Conservation (phyloP, 148 eudicot species). For the Camellia granthamiana region DNA sequence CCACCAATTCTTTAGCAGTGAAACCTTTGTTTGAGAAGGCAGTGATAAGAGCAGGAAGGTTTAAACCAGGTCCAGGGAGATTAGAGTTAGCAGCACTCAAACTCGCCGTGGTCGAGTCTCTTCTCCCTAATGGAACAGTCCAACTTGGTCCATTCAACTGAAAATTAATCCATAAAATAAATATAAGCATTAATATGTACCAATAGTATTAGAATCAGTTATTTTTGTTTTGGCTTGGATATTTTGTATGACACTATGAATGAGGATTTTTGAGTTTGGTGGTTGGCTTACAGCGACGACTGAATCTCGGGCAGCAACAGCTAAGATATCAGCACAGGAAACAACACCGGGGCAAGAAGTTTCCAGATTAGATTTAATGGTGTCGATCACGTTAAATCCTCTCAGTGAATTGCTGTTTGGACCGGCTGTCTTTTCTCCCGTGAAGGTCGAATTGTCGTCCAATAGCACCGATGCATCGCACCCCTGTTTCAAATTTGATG, state of each 20-base stretch:
- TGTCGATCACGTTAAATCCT: conserved; percentile 59
- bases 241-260: not conserved
- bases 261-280: too few species aligned
- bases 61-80: conserved; percentile 35
- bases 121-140: conserved; percentile 44
- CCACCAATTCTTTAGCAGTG: conserved; percentile 19
- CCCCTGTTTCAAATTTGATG: conserved; percentile 32
- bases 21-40: conserved; percentile 31
- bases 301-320: conserved; percentile 55
- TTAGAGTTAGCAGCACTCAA: conserved; percentile 34
- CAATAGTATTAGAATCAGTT: too few species aligned
- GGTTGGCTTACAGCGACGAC: conserved; percentile 40
- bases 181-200: not conserved
- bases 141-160: conserved; percentile 48
- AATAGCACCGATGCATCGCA: conserved; percentile 63
- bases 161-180: not conserved
- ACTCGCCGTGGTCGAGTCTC: conserved; percentile 55
- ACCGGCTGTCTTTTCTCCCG: conserved; percentile 50
- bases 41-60: conserved; percentile 30
- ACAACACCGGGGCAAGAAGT: conserved; percentile 42
- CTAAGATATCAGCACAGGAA: conserved; percentile 62
- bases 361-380: conserved; percentile 53
- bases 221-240: too few species aligned
- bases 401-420: conserved; percentile 52
- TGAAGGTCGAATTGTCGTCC: conserved; percentile 48